Conservation (phyloP, 2,329 filamentous ascomycete genomes). For the Fusarium agapanthi region DNA sequence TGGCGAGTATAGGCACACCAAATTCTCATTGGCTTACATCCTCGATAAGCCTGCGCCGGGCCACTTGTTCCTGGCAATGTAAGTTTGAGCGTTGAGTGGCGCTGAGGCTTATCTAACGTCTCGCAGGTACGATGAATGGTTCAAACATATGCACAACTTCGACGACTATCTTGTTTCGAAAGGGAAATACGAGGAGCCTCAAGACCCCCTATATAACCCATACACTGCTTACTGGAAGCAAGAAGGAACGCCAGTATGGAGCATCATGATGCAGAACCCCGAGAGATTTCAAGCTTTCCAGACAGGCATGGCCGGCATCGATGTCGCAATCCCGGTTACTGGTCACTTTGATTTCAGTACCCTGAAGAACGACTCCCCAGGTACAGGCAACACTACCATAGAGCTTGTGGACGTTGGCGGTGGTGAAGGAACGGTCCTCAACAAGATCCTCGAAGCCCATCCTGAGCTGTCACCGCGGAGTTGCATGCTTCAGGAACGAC, state of each 20-base stretch:
- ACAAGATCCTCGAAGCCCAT: conserved; percentile 45
- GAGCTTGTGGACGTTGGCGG: conserved; percentile 47
- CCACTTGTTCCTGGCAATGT: conserved; percentile 45
- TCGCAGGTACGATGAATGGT: conserved; percentile 46
- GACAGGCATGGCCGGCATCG: conserved; percentile 45
- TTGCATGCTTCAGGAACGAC: conserved; percentile 41
- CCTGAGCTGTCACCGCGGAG: conserved; percentile 33
- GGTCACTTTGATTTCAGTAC: conserved; percentile 46
- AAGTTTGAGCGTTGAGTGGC: not conserved
- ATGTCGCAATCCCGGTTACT: conserved; percentile 44
- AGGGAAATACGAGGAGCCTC: conserved; percentile 39
- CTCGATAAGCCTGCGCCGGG: conserved; percentile 41
- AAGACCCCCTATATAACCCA: conserved; percentile 44
- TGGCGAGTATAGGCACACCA: conserved; percentile 45
- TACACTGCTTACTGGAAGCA: conserved; percentile 45
- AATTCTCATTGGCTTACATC: conserved; percentile 44
- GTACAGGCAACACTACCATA: conserved; percentile 24
- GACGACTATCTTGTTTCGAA: conserved; percentile 44
- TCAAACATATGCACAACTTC: conserved; percentile 47
- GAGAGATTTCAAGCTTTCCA: conserved; percentile 44
- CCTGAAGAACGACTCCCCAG: conserved; percentile 35
- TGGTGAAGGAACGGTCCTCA: conserved; percentile 43
- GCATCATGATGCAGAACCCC: conserved; percentile 46
- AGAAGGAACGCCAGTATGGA: conserved; percentile 47
- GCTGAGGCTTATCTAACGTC: not conserved